Evolutionary conservation across 768 basidiomycete species (phyloP).

Genomic region (Tylopilus cervinicoccineus): DNA sequence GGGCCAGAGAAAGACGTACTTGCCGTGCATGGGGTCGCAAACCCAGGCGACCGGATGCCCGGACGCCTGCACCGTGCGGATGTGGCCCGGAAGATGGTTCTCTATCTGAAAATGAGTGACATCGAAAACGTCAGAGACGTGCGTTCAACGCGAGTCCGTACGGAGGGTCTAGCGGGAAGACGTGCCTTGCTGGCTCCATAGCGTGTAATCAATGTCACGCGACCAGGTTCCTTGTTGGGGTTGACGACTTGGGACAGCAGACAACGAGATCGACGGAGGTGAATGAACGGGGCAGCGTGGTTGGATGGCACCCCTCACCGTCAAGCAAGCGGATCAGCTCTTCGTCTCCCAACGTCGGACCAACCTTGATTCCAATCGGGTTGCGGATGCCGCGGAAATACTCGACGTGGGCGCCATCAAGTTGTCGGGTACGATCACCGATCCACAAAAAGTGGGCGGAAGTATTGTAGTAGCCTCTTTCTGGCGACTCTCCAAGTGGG

Average conservation of each 20-base stretch:
- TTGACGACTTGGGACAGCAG: constrained; percentile 64
- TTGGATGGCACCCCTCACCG: constrained; percentile 42
- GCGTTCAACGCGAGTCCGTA: too few relatives aligned
- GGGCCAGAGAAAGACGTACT: constrained; percentile 50
- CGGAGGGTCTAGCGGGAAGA: not conserved
- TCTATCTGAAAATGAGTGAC: constrained; percentile 54
- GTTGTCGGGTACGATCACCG: constrained; percentile 90
- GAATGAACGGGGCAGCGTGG: not conserved
- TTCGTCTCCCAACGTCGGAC: constrained; percentile 75
- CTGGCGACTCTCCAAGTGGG: constrained; percentile 33
- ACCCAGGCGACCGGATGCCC: constrained; percentile 91
- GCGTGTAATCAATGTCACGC: constrained; percentile 87
- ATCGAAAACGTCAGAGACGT: not conserved
- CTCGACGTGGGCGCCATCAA: constrained; percentile 92
- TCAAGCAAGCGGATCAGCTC: constrained; percentile 77
- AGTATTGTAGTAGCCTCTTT: constrained; percentile 73
- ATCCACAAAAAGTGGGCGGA: constrained; percentile 97
- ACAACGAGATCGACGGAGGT: not conserved
- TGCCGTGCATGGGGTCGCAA: constrained; percentile 99
- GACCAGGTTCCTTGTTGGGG: constrained; percentile 74
- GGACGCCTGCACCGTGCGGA: constrained; percentile 71
- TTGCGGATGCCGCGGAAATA: constrained; percentile 91
- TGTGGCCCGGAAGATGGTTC: constrained; percentile 71
- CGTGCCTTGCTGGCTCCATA: constrained; percentile 85
- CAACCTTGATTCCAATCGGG: constrained; percentile 95